phyloP scores from a whole-genome alignment of 495 filamentous ascomycete species.

The Alectoria sarmentosa region DNA sequence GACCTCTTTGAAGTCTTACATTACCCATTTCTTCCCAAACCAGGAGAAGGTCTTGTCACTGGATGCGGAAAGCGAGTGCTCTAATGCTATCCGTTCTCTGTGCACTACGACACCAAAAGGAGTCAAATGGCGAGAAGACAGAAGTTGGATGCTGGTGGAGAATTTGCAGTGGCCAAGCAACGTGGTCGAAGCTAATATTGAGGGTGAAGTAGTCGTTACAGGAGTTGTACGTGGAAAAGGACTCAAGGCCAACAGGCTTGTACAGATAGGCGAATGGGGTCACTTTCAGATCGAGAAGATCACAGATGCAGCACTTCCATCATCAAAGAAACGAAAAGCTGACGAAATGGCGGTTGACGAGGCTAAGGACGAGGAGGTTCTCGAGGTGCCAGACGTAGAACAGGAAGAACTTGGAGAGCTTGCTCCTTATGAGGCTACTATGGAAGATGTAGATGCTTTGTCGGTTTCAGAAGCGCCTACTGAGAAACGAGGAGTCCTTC shows the following conservation, averaged over 20 bases:
- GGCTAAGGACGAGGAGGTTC: conserved; percentile 40
- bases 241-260: conserved; percentile 79
- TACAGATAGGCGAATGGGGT: conserved; percentile 91
- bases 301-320: conserved; percentile 55
- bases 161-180: conserved; percentile 61
- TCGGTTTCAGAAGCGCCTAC: conserved; percentile 45
- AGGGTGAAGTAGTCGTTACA: conserved; percentile 61
- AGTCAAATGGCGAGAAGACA: conserved; percentile 83
- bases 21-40: conserved; percentile 85
- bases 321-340: conserved; percentile 47
- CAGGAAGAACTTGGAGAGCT: conserved; percentile 76
- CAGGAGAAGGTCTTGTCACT: conserved; percentile 82
- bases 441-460: conserved; percentile 57
- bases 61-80: conserved; percentile 79
- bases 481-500: conserved; percentile 69
- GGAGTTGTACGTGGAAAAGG: conserved; percentile 82
- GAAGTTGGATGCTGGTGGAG: conserved; percentile 91
- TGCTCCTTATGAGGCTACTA: conserved; percentile 75
- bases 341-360: conserved; percentile 67
- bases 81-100: conserved; percentile 79
- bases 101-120: conserved; percentile 90
- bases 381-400: conserved; percentile 65
- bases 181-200: conserved; percentile 32
- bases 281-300: conserved; percentile 92
- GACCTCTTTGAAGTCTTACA: conserved; percentile 77